Conservation (phyloP, 1,139 yeast species). For the Kazachstania sp. region DNA sequence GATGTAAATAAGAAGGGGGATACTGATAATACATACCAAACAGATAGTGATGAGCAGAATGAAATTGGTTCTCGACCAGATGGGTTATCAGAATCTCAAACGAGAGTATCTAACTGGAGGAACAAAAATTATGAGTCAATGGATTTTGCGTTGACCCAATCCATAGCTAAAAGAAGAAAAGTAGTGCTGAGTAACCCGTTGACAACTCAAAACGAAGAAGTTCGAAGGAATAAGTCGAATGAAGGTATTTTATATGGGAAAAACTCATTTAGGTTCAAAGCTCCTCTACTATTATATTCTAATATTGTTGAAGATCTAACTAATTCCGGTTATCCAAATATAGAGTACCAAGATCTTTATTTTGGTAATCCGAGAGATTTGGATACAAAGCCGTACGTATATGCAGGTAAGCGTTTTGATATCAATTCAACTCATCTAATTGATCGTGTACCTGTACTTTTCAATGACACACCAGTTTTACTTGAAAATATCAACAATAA, state of each 20-base stretch:
- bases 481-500: constrained; percentile 6
- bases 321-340: constrained; percentile 39
- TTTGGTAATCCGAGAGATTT: constrained; percentile 47
- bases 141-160: constrained; percentile 20
- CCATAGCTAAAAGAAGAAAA: constrained; percentile 14
- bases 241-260: constrained; percentile 1
- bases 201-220: constrained; percentile 6
- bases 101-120: not conserved
- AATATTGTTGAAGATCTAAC: constrained; percentile 32
- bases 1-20: not conserved
- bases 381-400: constrained; percentile 47
- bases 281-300: constrained; percentile 8
- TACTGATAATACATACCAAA: too few species aligned
- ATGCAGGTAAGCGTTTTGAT: constrained; percentile 56
- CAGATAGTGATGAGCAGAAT: not conserved
- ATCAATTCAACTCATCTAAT: constrained; percentile 26
- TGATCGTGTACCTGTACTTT: constrained; percentile 21
- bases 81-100: too few species aligned
- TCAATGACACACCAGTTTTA: constrained; percentile 14
- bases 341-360: constrained; percentile 55
- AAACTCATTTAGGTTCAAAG: constrained; percentile 9
- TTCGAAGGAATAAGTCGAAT: not conserved
- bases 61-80: not conserved
- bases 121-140: constrained; percentile 7
- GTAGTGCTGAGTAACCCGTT: not conserved